Evolutionary conservation across 1,284 basidiomycete species (phyloP).

Genomic region (Fomitopsis schrenkii): DNA sequence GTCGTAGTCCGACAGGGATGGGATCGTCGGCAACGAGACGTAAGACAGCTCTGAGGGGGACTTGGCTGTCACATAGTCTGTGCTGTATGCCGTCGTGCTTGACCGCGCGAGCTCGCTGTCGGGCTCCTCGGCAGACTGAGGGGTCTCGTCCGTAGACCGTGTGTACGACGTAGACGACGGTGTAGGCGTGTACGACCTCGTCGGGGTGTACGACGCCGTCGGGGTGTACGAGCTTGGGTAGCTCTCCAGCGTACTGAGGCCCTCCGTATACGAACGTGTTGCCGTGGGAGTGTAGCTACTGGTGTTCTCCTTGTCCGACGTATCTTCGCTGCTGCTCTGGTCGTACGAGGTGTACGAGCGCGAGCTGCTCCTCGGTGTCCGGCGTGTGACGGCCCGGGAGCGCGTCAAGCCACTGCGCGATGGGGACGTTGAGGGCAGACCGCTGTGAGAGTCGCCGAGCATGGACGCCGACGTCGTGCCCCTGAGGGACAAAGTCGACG

Average conservation of each 20-base stretch:
- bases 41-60: slow-evolving; percentile 42
- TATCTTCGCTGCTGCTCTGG: slow-evolving; percentile 32
- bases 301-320: slow-evolving; percentile 57
- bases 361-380: slow-evolving; percentile 35
- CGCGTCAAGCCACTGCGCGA: slow-evolving; percentile 44
- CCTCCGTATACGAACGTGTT: slow-evolving; percentile 18
- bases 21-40: slow-evolving; percentile 45
- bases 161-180: slow-evolving; percentile 31
- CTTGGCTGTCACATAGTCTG: slow-evolving; percentile 26
- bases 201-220: slow-evolving; percentile 10
- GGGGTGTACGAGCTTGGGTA: slow-evolving; percentile 17
- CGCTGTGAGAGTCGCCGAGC: slow-evolving; percentile 53
- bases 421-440: slow-evolving; percentile 27
- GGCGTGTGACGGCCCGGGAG: slow-evolving; percentile 53
- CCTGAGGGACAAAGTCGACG: slow-evolving; percentile 54
- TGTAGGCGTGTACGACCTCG: slow-evolving; percentile 27
- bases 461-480: slow-evolving; percentile 52
- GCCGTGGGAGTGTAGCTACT: slow-evolving; percentile 20
- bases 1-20: slow-evolving; percentile 46
- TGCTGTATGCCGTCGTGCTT: slow-evolving; percentile 10
- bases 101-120: slow-evolving; percentile 9
- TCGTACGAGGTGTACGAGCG: slow-evolving; percentile 32
- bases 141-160: slow-evolving; percentile 13
- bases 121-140: slow-evolving; percentile 4
- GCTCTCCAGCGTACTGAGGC: slow-evolving; percentile 30